Evolutionary conservation across 305 asterid species (phyloP), one percentile per base, ranked within the genome.

Genomic region (Fraxinus platypoda): DNA sequence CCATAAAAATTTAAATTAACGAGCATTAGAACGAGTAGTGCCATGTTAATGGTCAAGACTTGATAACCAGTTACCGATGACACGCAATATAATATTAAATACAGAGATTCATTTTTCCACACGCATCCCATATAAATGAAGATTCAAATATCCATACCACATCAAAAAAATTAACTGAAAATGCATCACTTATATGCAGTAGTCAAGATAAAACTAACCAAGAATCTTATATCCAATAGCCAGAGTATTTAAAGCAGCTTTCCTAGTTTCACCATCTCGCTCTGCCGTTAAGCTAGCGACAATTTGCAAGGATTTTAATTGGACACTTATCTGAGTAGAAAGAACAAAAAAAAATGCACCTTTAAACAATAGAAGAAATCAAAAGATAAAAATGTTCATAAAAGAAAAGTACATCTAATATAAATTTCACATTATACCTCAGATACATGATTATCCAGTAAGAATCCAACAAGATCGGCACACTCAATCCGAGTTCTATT

Each of bases 281-380:
- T 97, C 99, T 75, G 97, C 93, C 77, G 98, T 95, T 88, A 97
- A 92, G 87, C 97, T 94, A 76, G 99, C 98, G 35, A 97, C 99
- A 71, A 93, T 88, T 94, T 97, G 98, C 96, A 97, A 91, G 82
- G 97, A 95, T 86, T 97, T 97, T 79, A 97, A 84, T 74, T 97
- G 99, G 52, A 97, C 98, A 84, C 89, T 87, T 84, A 97, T 90
- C 99, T 97, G 90, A 80, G 78, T 80, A 74, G 19, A 46, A 81
- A 75, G 74, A 81, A 79, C 71, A 11, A 13, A 79, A 35, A 79
- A 30, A 31, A 38, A 72, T 46, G 83, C 59, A 76, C 70, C 71
- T 64, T 66, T 81, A 66, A 73, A 81, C 49, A 64, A 73, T 28
- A 35, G 21, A 82, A 64, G 41, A 28, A 25, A 74, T 8, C 35